These are phyloP conservation scores for Pichia sp. DNA, from an alignment of 1,139 yeast species.

Conservation along the genomic window DNA sequence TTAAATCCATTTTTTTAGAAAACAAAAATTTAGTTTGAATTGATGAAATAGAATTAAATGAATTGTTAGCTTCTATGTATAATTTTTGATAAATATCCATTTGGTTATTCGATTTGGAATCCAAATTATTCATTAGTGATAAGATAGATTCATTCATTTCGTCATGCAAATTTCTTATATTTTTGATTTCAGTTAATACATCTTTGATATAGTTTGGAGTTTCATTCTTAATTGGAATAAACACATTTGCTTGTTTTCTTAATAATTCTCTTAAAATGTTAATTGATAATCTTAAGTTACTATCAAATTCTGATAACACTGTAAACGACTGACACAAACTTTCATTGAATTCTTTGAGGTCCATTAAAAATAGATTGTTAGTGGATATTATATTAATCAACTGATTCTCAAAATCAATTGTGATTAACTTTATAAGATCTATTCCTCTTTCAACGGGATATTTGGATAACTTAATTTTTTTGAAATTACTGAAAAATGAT, in stretches of 20 bases:
- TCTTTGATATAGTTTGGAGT: constrained; percentile 40
- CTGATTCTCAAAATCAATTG: constrained; percentile 38
- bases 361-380: constrained; percentile 33
- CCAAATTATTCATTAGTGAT: constrained; percentile 24
- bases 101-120: constrained; percentile 26
- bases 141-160: constrained; percentile 28
- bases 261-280: constrained; percentile 65
- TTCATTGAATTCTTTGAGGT: constrained; percentile 31
- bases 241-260: constrained; percentile 68
- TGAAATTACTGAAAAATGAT: constrained; percentile 55
- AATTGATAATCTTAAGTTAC: constrained; percentile 47
- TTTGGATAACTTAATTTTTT: constrained; percentile 50
- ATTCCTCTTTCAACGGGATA: constrained; percentile 66
- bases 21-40: constrained; percentile 12
- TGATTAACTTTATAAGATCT: constrained; percentile 55
- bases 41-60: constrained; percentile 35
- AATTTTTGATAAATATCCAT: constrained; percentile 2
- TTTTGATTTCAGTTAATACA: constrained; percentile 38
- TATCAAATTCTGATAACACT: constrained; percentile 43
- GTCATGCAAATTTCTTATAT: constrained; percentile 50
- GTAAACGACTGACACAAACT: constrained; percentile 25
- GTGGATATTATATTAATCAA: constrained; percentile 27
- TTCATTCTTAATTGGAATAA: constrained; percentile 55
- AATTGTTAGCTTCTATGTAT: constrained; percentile 31
- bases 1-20: constrained; percentile 14